Evolutionary conservation across 2,329 filamentous ascomycete genomes (phyloP).

Genomic region (Phoma sp.): DNA sequence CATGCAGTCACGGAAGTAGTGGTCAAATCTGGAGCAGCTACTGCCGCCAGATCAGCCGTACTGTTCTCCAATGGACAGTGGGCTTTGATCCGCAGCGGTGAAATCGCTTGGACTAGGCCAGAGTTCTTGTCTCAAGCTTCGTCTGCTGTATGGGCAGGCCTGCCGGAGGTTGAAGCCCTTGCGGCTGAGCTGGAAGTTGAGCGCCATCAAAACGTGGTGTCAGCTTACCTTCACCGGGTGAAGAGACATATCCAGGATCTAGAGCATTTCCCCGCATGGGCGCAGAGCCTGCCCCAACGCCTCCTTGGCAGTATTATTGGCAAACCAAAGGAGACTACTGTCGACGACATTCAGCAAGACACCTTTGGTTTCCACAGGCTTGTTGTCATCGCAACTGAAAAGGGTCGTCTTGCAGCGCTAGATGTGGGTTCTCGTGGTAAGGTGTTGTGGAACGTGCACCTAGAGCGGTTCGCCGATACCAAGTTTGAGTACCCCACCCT

Average conservation of each 20-base stretch:
- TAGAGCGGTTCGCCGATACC: conserved; percentile 63
- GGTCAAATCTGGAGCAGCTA: conserved; percentile 69
- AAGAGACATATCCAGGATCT: conserved; percentile 82
- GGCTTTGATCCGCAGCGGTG: conserved; percentile 83
- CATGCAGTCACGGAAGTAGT: conserved; percentile 84
- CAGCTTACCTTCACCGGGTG: conserved; percentile 87
- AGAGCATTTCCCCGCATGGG: conserved; percentile 74
- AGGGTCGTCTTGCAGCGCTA: conserved; percentile 79
- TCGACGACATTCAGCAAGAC: conserved; percentile 65
- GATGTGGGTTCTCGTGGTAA: conserved; percentile 76
- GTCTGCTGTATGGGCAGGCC: conserved; percentile 80
- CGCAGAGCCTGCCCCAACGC: conserved; percentile 71
- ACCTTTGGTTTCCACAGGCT: conserved; percentile 90
- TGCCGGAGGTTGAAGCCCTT: conserved; percentile 74
- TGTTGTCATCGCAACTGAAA: conserved; percentile 78
- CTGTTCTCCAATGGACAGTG: conserved; percentile 73
- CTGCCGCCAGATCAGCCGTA: conserved; percentile 79
- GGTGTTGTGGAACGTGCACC: conserved; percentile 76
- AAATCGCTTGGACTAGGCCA: conserved; percentile 77
- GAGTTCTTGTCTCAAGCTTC: conserved; percentile 84
- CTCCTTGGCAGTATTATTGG: conserved; percentile 62
- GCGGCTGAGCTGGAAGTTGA: conserved; percentile 85
- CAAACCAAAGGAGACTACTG: conserved; percentile 65
- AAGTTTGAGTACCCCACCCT: conserved; percentile 67
- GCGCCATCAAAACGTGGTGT: conserved; percentile 77